Percentiles rank a stretch among this genome's conserved stretches.
Evolutionary conservation across 2,329 filamentous ascomycete genomes (phyloP).

Genomic region (Leptographium galeiforme): DNA sequence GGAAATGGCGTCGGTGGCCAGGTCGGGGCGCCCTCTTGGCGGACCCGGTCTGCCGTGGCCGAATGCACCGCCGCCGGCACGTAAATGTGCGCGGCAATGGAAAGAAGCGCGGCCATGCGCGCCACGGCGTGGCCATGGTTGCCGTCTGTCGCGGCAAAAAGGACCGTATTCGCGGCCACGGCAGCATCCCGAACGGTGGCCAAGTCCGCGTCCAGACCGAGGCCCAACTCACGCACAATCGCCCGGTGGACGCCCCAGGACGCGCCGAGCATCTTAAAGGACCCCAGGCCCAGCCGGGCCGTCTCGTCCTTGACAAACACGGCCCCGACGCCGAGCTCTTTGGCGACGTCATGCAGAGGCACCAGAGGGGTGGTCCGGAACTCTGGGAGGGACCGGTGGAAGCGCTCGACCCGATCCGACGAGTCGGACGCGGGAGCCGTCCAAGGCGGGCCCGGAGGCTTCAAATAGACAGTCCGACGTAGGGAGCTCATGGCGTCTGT

Average conservation of each 20-base stretch:
- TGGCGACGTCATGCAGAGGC: constrained; percentile 37
- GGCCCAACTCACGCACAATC: constrained; percentile 28
- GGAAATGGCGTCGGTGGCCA: not conserved
- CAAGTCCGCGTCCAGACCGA: constrained; percentile 12
- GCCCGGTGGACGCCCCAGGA: constrained; percentile 58
- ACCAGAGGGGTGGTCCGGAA: constrained; percentile 42
- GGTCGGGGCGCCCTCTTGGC: constrained; percentile 39
- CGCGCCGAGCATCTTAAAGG: constrained; percentile 72
- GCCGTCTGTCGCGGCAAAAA: constrained; percentile 45
- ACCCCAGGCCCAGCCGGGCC: constrained; percentile 51
- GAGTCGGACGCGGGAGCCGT: too few relatives aligned
- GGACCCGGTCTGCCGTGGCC: constrained; percentile 40
- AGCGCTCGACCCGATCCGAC: constrained; percentile 14
- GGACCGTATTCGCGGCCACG: not conserved
- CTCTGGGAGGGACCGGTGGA: constrained; percentile 44
- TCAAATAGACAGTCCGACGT: too few relatives aligned
- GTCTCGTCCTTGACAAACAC: constrained; percentile 62
- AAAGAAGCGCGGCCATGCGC: constrained; percentile 39
- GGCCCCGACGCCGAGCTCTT: constrained; percentile 39
- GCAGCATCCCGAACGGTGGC: too few relatives aligned
- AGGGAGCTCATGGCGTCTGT: too few relatives aligned
- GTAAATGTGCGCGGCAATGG: constrained; percentile 32
- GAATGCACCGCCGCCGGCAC: constrained; percentile 47
- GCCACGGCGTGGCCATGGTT: constrained; percentile 67
- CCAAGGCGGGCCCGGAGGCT: too few relatives aligned